These are phyloP conservation scores for Nothopassalora personata DNA, from an alignment of 2,329 filamentous ascomycete species.

Conservation along the genomic window DNA sequence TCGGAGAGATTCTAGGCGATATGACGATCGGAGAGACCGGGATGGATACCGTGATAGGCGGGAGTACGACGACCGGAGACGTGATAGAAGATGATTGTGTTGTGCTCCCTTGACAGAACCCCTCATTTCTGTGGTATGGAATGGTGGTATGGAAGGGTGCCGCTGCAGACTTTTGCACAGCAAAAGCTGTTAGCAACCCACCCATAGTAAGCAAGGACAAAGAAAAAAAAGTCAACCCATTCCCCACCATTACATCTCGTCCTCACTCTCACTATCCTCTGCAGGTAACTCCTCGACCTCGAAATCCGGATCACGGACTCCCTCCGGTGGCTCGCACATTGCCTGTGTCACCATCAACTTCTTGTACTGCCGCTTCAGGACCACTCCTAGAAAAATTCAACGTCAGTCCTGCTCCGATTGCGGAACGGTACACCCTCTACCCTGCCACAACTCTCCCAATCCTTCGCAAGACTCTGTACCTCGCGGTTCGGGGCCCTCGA, in stretches of 20 bases:
- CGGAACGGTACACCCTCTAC: too few relatives aligned
- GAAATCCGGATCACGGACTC: slow-evolving; percentile 25
- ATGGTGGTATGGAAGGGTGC: neutral
- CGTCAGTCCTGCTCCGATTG: neutral
- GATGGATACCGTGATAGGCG: slow-evolving; percentile 19
- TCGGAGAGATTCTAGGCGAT: slow-evolving; percentile 17
- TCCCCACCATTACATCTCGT: neutral
- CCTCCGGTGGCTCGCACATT: slow-evolving; percentile 16
- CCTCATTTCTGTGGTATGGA: too few relatives aligned
- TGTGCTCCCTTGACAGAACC: too few relatives aligned
- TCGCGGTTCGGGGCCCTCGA: too few relatives aligned
- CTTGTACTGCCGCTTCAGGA: slow-evolving; percentile 39
- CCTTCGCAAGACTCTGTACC: too few relatives aligned
- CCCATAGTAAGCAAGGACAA: neutral
- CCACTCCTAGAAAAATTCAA: slow-evolving; percentile 12
- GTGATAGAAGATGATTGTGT: slow-evolving; percentile 1
- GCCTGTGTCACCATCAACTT: slow-evolving; percentile 30
- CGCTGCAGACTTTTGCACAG: neutral
- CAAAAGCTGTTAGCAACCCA: neutral
- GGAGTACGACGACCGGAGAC: slow-evolving; percentile 21
- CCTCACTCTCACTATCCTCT: slow-evolving; percentile 3
- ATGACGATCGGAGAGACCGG: slow-evolving; percentile 25
- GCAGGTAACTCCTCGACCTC: slow-evolving; percentile 10
- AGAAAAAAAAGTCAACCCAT: neutral
- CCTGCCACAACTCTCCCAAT: too few relatives aligned